Conservation (phyloP, 2,329 filamentous ascomycete genomes). For the Macroventuria anomochaeta region DNA sequence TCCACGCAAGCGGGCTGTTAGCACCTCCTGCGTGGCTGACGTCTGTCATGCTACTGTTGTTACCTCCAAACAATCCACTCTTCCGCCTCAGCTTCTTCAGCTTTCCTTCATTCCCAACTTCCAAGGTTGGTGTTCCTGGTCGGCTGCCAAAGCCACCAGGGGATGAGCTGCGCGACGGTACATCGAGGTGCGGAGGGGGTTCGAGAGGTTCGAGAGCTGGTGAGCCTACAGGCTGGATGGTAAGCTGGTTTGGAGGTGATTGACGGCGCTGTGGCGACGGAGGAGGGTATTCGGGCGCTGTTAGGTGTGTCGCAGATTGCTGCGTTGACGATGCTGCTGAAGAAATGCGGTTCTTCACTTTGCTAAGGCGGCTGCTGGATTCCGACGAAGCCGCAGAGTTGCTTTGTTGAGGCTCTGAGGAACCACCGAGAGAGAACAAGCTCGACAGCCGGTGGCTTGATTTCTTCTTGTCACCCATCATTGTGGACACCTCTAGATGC, state of each 20-base stretch:
- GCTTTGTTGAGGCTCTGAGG: slow-evolving; percentile 25
- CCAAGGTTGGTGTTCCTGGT: slow-evolving; percentile 29
- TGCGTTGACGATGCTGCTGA: slow-evolving; percentile 25
- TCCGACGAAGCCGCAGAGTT: slow-evolving; percentile 36
- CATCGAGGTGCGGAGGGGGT: slow-evolving; percentile 36
- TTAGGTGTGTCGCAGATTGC: slow-evolving; percentile 30
- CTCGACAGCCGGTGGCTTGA: slow-evolving; percentile 45
- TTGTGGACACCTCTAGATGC: slow-evolving; percentile 4
- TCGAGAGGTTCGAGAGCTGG: slow-evolving; percentile 36
- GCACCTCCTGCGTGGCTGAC: slow-evolving; percentile 19
- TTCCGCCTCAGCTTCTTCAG: slow-evolving; percentile 45
- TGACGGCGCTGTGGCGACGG: slow-evolving; percentile 28
- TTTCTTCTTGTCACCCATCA: slow-evolving; percentile 41
- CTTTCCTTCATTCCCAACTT: slow-evolving; percentile 25
- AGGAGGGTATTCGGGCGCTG: slow-evolving; percentile 39
- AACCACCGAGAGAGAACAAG: slow-evolving; percentile 36
- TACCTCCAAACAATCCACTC: slow-evolving; percentile 44
- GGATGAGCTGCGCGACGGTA: slow-evolving; percentile 37
- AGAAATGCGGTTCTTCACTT: slow-evolving; percentile 43
- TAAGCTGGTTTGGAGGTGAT: slow-evolving; percentile 27
- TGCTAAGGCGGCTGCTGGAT: slow-evolving; percentile 37
- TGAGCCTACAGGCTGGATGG: slow-evolving; percentile 37
- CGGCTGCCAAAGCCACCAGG: slow-evolving; percentile 33
- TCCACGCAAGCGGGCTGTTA: slow-evolving; percentile 59
- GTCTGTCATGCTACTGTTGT: slow-evolving; percentile 27